Evolutionary conservation across 108 stramenopile genomes (phyloP).

Genomic region (Halocafeteria seosinensis): DNA sequence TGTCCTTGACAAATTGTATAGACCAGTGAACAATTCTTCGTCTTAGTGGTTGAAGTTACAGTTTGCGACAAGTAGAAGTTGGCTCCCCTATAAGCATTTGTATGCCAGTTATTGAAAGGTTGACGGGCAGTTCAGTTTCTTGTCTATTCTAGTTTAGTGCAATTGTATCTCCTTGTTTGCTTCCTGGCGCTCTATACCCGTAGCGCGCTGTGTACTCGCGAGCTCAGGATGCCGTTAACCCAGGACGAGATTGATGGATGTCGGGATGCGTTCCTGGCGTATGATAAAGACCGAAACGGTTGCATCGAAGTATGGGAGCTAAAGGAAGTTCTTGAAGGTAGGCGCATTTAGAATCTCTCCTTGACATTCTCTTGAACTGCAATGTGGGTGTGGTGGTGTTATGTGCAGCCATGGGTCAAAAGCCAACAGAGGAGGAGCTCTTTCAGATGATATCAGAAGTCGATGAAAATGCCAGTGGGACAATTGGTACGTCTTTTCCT

Average conservation of each 20-base stretch:
- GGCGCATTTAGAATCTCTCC: not conserved
- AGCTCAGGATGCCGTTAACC: constrained; percentile 29
- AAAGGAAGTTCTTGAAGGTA: constrained; percentile 48
- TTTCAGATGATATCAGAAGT: constrained; percentile 64
- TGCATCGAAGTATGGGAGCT: constrained; percentile 74
- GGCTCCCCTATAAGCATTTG: too few relatives aligned
- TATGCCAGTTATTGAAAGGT: too few relatives aligned
- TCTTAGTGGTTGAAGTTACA: too few relatives aligned
- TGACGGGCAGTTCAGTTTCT: too few relatives aligned
- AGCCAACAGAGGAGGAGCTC: constrained; percentile 70
- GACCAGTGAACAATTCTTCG: too few relatives aligned
- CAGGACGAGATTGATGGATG: constrained; percentile 54
- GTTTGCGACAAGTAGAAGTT: too few relatives aligned
- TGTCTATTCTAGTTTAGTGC: too few relatives aligned
- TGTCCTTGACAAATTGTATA: too few relatives aligned
- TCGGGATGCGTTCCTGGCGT: constrained; percentile 62
- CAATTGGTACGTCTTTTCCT: constrained; percentile 19
- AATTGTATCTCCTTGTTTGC: too few relatives aligned
- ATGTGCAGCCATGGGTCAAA: constrained; percentile 63
- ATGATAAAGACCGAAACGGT: constrained; percentile 54
- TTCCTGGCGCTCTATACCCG: too few relatives aligned
- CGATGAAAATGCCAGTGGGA: constrained; percentile 67
- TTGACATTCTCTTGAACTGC: not conserved
- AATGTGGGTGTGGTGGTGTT: not conserved
- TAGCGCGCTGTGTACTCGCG: too few relatives aligned